phyloP scores from a whole-genome alignment of 352 stramenopile species.

The Phytopythium sindhum region DNA sequence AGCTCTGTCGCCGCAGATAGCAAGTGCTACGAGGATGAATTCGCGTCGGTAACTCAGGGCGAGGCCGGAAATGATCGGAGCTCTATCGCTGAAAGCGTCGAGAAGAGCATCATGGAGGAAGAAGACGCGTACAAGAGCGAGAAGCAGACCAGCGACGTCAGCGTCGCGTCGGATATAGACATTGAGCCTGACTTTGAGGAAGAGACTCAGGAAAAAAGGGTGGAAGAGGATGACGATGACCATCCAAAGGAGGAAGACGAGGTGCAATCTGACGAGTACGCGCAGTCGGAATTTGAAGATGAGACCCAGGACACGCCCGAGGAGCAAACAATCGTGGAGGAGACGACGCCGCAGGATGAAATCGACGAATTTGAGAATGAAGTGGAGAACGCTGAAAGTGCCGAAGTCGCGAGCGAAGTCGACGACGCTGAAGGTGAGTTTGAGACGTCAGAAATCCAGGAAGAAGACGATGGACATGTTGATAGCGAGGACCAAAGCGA shows the following conservation, averaged over 20 bases:
- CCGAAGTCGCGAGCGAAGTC: background rate
- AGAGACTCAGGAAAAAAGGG: background rate
- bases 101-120: background rate
- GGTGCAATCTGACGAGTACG: background rate
- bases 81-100: background rate
- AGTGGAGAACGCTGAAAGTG: background rate
- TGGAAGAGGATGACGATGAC: background rate
- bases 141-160: background rate
- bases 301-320: background rate
- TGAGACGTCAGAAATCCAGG: background rate
- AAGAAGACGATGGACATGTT: conserved; percentile 2
- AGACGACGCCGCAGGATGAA: background rate
- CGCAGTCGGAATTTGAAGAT: conserved; percentile 7
- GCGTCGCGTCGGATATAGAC: background rate
- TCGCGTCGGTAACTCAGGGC: conserved; percentile 24
- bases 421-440: background rate
- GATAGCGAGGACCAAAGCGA: background rate
- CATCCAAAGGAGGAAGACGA: background rate
- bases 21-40: conserved; percentile 39
- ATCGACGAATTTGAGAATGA: background rate
- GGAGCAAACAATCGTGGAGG: background rate
- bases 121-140: background rate
- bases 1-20: background rate
- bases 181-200: background rate
- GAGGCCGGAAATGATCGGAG: background rate